Evolutionary conservation across 371 early-diverging fungal species (phyloP), one percentile per base, ranked within the genome.

Genomic region (Lichtheimia corymbifera): DNA sequence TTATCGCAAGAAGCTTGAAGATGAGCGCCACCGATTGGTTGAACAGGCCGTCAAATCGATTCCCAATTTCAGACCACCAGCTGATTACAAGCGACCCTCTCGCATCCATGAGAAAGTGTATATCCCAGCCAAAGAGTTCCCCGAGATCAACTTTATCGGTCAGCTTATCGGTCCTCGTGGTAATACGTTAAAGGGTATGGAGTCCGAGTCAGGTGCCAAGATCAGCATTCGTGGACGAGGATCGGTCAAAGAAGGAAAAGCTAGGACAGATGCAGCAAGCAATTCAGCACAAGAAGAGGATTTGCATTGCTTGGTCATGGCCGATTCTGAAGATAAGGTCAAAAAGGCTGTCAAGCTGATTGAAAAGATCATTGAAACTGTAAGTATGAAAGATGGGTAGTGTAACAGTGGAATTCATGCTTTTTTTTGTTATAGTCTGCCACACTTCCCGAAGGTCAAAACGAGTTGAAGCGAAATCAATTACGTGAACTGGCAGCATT

Each of bases 111-210:
- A 96, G 59, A 96, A 96, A 74, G 86, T 94, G n/a, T 97, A 91
- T 67, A 95, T 98, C 57, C 99, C 99, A 41, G 93, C 88, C 43
- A 92, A 88, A 63, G 96, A 97, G 51, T 93, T 90, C 65, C 99
- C 97, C 5, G 97, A 96, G 40, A 93, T 97, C 62, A 97, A 97
- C 77, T 98, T 98, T 74, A 96, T 97, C 65, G 99, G 99, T 28
- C 86, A 95, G 53, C 76, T 98, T 54, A 94, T 97, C 69, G 97
- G 99, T 18, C 99, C 99, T 22, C 93, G 96, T 65, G 99, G 99
- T 49, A 93, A 96, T 63, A 96, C 97, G 0, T 78, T 97, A 49
- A 96, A 97, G 69, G 90, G 90, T 64, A 94, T 97, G 86, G 97
- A 98, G 70, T 64, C 90, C 1, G 95, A 95, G 40, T 92, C 95